Evolutionary conservation across 176 grass and related monocot genomes (phyloP), one percentile per base, ranked within the genome.

Genomic region (Lolium rigidum): DNA sequence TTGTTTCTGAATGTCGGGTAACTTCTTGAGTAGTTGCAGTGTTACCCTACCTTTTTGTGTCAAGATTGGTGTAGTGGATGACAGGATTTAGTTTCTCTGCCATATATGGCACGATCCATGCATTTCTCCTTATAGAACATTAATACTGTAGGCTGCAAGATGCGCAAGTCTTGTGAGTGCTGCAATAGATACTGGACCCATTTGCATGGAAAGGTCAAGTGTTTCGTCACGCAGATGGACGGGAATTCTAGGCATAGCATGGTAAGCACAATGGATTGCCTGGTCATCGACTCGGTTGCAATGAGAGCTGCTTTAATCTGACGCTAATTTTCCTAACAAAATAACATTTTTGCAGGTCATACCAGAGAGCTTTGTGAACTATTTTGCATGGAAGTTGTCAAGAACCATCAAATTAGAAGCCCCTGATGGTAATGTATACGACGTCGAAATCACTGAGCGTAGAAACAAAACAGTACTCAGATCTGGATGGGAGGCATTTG

Each of bases 401-500:
- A 63, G 85, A 70, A 43, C 26, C 26, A 78, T 95, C 18, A 69
- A 84, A 47, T 39, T 93, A 18, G 71, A 87, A 38, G 75, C 80
- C 7, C 91, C 86, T 38, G 81, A 64, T 20, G 75, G 90, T 49
- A 26, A 38, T 54, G 1, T 66, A 17, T 93, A 88, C 22, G 46
- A 57, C 20, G 72, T 95, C 62, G 24, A 69, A 68, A 41, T 89
- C 25, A 43, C 62, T 3, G 11, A 83, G 62, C 41, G 3, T 7
- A 82, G 14, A 7, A 60, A 76, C 22, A 70, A 72, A 68, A 55
- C 82, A n/a, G 7, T 84, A 8, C 72, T 91, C 52, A 35, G 37
- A 74, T 41, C 13, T 31, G 94, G 94, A 26, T 96, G 91, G 84
- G 83, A 62, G 60, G 15, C 44, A 17, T 96, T 93, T 77, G 72